These are phyloP conservation scores for Eimeria nieschulzi DNA, from an alignment of 169 alveolate species.

Conservation along the genomic window DNA sequence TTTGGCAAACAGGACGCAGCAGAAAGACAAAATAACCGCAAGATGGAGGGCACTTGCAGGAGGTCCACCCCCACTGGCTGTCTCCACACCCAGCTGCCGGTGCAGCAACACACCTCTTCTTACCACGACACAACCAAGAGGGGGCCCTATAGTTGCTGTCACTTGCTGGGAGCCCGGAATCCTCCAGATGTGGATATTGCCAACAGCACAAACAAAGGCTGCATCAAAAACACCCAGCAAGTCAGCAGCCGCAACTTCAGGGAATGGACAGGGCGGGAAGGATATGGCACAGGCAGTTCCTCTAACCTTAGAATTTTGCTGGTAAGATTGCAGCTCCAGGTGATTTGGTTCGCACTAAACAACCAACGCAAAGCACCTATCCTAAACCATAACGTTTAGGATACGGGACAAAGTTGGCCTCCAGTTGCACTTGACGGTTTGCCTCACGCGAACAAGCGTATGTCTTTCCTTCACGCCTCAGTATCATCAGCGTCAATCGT, in stretches of 20 bases:
- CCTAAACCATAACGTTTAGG: no score
- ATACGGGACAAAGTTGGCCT: no score
- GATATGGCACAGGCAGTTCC: background rate
- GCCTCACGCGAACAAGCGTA: no score
- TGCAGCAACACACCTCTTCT: background rate
- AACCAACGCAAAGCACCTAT: no score
- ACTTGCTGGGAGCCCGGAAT: conserved; percentile 31
- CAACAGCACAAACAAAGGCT: background rate
- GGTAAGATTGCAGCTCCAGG: background rate
- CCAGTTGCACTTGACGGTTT: no score
- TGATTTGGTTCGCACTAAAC: no score
- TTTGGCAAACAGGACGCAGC: conserved; percentile 11
- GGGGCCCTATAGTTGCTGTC: conserved; percentile 18
- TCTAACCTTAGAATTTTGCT: conserved; percentile 3
- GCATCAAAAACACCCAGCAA: background rate
- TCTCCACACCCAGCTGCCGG: background rate
- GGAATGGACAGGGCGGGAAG: background rate
- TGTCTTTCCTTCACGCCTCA: no score
- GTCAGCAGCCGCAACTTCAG: background rate
- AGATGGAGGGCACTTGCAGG: conserved; percentile 11
- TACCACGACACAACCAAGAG: background rate
- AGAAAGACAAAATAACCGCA: conserved; percentile 17
- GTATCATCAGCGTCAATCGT: no score
- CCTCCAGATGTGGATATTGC: conserved; percentile 42
- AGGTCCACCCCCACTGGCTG: background rate